Evolutionary conservation across 202 grass and related monocot genomes (phyloP), one percentile per base, ranked within the genome.

Genomic region (Brachypodium distachyon): DNA sequence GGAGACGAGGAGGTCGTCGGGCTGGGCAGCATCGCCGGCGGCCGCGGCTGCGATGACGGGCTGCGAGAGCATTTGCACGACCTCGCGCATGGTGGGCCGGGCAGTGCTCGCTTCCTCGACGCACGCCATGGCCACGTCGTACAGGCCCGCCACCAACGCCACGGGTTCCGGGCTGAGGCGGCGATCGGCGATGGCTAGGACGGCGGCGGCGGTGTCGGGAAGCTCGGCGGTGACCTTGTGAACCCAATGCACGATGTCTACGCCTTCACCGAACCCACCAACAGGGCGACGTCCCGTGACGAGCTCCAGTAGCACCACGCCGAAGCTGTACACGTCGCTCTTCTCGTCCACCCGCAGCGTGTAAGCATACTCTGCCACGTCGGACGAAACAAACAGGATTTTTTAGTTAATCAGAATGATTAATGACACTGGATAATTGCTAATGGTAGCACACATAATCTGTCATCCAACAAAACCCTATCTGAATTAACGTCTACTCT

Each of bases 301-400:
- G 42, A 93, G 87, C 82, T 96, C 92, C 17, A 96, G 81, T 21
- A 96, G 75, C 51, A 94, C 91, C 61, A 98, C 89, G 9, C 95
- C 95, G 74, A 98, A 98, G 87, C 95, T 90, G 65, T 98, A 98
- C 33, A 98, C 91, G 70, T 98, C 95, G 65, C 91, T 98, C 87
- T 83, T 92, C 73, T 98, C 91, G 3, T 97, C 94, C 68, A 97
- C 94, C 1, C 79, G 72, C 1, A 97, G 91, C 11, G 94, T 97
- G 69, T 97, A 97, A 0, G 91, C 94, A 23, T 97, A 97, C 22
- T 97, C 94, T 94, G 84, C 22, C 16, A 46, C 5, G 2, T 4
- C 14, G 49, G 0, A 55, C 0, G 7, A 9, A 17, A 38, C 3
- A 44, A 0, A 6, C 2, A 12, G 4, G 1, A 1, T 1, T 25